Base-by-base conservation (phyloP, 148 eudicot genomes). In the Hydrangea macrophylla region DNA sequence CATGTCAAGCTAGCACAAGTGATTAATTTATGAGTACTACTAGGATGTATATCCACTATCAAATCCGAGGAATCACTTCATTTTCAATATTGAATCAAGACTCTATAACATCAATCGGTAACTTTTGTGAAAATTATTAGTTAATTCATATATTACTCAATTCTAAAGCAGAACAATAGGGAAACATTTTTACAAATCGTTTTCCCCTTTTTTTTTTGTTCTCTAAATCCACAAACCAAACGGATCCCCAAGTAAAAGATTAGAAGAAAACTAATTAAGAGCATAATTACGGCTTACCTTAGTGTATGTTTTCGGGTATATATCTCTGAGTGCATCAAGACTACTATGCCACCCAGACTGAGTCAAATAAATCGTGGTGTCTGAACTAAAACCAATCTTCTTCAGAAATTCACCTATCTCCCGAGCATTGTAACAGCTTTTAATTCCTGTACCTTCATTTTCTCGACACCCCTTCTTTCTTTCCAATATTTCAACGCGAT, bases 331-430 rank as follows among this genome's bases (percentile, higher is more conserved):
- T 13, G 54, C 36, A 39, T 73, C 32, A 5, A 81, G 72, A 26
- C 64, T 64, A 1, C 26, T 54, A 11, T 72, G 30, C 79, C 75
- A 69, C 36, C 76, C 57, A 31, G 69, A 35, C 32, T 81, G 80
- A 26, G 82, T 81, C 62, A 81, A 31, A 36, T 81, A 81, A 22
- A 81, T 65, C 13, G 73, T 65, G 25, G 77, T 67, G 32, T 81
- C 54, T 15, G 13, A 31, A 0, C 31, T 45, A 53, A 78, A 75
- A 32, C 85, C 82, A 9, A 78, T 69, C 62, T 66, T 78, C 63
- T 54, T 59, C 24, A 81, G 54, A 51, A 77, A 81, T 18, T 63
- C 26, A 10, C 57, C 81, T 23, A 74, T 66, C 42, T 78, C 84
- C 35, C 58, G 20, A 0, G 65, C 65, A 53, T 39, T 63, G 25